Percentiles rank a stretch among this genome's conserved stretches.
phyloP scores from a whole-genome alignment of 768 basidiomycete genomes.

The Rhodotorula paludigena region DNA sequence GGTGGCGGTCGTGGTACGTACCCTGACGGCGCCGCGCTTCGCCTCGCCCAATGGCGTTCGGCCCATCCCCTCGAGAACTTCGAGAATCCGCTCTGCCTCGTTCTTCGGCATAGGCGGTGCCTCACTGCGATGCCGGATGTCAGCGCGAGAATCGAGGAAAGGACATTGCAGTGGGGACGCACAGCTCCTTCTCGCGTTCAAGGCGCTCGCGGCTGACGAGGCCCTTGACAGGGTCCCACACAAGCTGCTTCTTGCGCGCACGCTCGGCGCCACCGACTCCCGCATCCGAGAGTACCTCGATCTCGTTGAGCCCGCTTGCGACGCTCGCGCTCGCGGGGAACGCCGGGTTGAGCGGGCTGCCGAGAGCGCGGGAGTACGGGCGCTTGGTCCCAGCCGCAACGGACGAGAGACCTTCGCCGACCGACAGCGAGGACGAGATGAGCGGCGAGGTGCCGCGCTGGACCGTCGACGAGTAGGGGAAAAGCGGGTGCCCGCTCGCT shows the following conservation, averaged over 20 bases:
- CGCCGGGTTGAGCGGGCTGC: neutral
- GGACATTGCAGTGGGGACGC: too few relatives aligned
- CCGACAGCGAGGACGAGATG: neutral
- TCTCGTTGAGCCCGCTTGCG: neutral
- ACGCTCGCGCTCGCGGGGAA: neutral
- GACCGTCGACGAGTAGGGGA: conserved; percentile 32
- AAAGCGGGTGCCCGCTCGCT: conserved; percentile 22
- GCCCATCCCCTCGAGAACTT: conserved; percentile 39
- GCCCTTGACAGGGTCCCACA: conserved; percentile 35
- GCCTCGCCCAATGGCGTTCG: conserved; percentile 35
- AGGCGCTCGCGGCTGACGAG: conserved; percentile 33
- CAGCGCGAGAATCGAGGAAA: too few relatives aligned
- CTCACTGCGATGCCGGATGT: too few relatives aligned
- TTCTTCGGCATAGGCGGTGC: conserved; percentile 34
- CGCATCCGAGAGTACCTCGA: neutral
- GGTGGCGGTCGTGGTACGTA: neutral
- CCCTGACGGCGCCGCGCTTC: conserved; percentile 19
- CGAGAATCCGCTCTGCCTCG: conserved; percentile 39
- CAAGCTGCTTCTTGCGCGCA: conserved; percentile 37
- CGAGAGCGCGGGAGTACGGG: conserved; percentile 1
- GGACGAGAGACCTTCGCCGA: conserved; percentile 27
- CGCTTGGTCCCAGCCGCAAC: neutral
- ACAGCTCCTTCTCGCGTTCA: conserved; percentile 22
- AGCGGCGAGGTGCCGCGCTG: conserved; percentile 22
- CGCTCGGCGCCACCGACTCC: conserved; percentile 10